Evolutionary conservation across 805 yeast genomes (phyloP), one percentile per base, ranked within the genome.

Genomic region (Candida nonsorbophila): DNA sequence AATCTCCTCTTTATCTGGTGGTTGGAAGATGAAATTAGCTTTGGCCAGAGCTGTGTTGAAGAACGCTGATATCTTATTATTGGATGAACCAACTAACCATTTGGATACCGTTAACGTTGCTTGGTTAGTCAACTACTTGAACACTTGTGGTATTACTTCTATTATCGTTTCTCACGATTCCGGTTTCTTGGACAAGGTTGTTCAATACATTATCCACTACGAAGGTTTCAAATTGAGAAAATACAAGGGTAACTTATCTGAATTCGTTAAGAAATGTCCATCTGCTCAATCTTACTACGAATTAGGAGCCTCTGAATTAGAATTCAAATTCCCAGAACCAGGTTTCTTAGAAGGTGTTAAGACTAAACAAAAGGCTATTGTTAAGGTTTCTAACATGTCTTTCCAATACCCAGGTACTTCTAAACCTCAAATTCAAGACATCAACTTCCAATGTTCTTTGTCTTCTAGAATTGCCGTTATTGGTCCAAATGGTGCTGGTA

Each of bases 401-500:
- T 92, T 92, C 97, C 97, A 90, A 80, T 92, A 92, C 76, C 95
- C 95, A 68, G 98, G 98, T 78, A 90, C 98, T 49, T 37, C 83
- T 51, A 87, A 84, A 74, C 98, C 98, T 55, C 98, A 92, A 77
- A 74, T 92, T 53, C 41, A 62, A 37, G 87, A 84, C 71, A 80
- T 92, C 52, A 80, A 81, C 68, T 92, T 92, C 97, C 97, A 92
- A 78, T 87, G 96, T 79, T 92, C 98, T 45, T 77, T 92, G 62
- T 90, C 97, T 42, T 90, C 98, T 27, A 90, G 98, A 83, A 92
- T 92, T 84, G 98, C 98, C 53, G 97, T 92, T 65, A 90, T 92
- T 75, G 98, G 98, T 71, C 98, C 98, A 70, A 92, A 92, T 72
- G 98, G 98, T 85, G 98, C 98, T 63, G 98, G 98, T 83, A 92